These are phyloP conservation scores for Candida sphagnicola DNA, from an alignment of 805 yeast species.

Conservation along the genomic window DNA sequence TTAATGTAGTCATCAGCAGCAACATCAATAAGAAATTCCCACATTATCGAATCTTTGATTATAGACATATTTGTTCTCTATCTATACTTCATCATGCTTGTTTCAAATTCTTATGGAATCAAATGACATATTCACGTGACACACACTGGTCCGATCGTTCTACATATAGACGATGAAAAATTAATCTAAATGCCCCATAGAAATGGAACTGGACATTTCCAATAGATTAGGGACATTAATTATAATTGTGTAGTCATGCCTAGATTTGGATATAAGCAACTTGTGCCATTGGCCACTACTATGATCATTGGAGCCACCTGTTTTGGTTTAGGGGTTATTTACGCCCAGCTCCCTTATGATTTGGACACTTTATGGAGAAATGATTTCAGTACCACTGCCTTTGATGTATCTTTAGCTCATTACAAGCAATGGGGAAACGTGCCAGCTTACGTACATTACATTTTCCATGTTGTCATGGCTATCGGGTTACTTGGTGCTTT, in stretches of 20 bases:
- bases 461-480: conserved; percentile 56
- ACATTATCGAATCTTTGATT: no score
- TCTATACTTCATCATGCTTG: no score
- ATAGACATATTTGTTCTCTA: no score
- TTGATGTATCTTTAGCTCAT: conserved; percentile 63
- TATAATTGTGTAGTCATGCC: no score
- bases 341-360: conserved; percentile 80
- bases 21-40: no score
- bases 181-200: not conserved
- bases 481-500: conserved; percentile 71
- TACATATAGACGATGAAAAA: not conserved
- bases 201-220: not conserved
- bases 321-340: conserved; percentile 76
- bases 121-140: no score
- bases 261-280: conserved; percentile 33
- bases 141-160: no score
- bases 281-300: conserved; percentile 43
- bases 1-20: no score
- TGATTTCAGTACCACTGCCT: conserved; percentile 45
- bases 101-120: no score
- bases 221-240: not conserved
- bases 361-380: conserved; percentile 65
- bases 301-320: conserved; percentile 54
- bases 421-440: conserved; percentile 70
- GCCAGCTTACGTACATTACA: conserved; percentile 55